Base-by-base conservation (phyloP, 169 alveolate species). In the Theileria sp. region DNA sequence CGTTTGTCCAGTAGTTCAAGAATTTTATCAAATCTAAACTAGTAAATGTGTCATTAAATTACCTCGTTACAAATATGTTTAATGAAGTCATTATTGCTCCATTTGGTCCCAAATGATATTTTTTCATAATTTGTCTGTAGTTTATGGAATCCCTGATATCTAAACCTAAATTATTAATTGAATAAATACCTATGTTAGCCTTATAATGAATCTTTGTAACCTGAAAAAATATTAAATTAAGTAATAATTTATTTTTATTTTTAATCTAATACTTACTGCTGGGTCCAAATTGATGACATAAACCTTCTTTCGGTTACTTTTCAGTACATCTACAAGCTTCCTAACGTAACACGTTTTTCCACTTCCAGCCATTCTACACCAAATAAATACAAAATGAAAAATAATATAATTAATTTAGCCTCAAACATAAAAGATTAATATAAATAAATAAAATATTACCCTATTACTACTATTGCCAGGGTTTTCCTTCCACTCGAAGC, bases 11-110 rank as follows among this genome's bases (percentile, higher is more conserved):
- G 87, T 23, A 97, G 74, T 21, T 87, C 92, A 79, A 97, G 71
- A 2, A 96, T 98, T 81, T 96, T 95, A 77, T 97, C 99, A 81
- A 98, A 95, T 82, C 97, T 86, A 62, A 15, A 15, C 19, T 36
- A n/a, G 21, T 3, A 8, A 44, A 25, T 25, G 3, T 12, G 38
- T 23, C 60, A 50, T 17, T 49, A 36, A 12, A 64, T 36, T 25
- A 91, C 94, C 93, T 88, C 0, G 99, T 97, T 49, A 99, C 97
- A 86, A 97, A 98, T 69, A 98, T 88, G 85, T 97, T 97, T 85
- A 98, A 86, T 30, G 98, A 92, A 7, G 99, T 98, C 98, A 98
- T 88, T 56, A 98, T 98, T 34, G 99, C 99, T 44, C 99, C 99
- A 85, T 98, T 98, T 8, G 99, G 99, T 3, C 99, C 99, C 79